Evolutionary conservation across 345 rosid genomes (phyloP), one percentile per base, ranked within the genome.

Genomic region (Lepidium sativum): DNA sequence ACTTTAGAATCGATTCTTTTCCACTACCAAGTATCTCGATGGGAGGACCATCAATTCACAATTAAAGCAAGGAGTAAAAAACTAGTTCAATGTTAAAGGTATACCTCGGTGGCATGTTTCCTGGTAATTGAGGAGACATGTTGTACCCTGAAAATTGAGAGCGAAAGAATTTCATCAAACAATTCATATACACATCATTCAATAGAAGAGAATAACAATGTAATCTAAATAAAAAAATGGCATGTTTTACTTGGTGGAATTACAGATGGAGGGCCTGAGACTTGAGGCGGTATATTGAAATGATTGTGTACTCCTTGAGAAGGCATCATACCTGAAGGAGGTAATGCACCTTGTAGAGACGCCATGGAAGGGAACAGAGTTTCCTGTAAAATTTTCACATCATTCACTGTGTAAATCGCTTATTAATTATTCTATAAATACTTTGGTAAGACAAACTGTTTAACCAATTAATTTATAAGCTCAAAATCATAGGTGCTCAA

Each of bases 281-380:
- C 63, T 68, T 75, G 95, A 18, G 83, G 21, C 52, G 82, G 82
- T 55, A 82, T 58, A 16, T 54, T 75, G 23, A 80, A 73, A 50
- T 76, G 78, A 74, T 78, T 78, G 53, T 74, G 77, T 33, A 72
- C 54, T 59, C 86, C 66, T 50, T 79, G 92, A 17, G 83, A 64
- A 31, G 77, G 72, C 63, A 78, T 70, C 97, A 80, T 49, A 37
- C 82, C 78, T 6, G 82, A 60, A 73, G 83, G 70, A 8, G 83
- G 81, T 54, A 83, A 73, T 57, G 87, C 87, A 68, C 85, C 73
- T 78, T 84, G 92, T 60, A 84, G 68, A 56, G 96, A 47, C 16
- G 69, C 75, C 89, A 90, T 78, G 56, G 94, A 81, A 78, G 94
- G 95, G 73, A 90, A 94, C 92, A 82, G 65, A n/a, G 8, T 66